Percentiles rank a stretch among this genome's conserved stretches.
Evolutionary conservation across 371 early-diverging fungal genomes (phyloP).

Genomic region (Entomophthora muscae): DNA sequence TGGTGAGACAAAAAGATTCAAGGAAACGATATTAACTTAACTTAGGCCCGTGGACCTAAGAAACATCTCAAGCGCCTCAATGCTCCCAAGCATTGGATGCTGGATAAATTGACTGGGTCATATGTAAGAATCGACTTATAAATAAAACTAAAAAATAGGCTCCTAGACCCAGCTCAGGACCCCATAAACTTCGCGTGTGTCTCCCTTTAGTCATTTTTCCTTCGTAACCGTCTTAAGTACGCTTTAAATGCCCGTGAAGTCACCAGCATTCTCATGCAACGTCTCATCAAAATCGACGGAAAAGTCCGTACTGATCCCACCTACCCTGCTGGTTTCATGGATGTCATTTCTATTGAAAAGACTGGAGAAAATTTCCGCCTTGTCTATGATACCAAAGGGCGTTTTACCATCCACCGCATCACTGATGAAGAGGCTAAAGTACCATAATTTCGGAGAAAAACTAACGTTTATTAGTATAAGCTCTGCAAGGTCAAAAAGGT

Average conservation of each 20-base stretch:
- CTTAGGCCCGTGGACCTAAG: slow-evolving; percentile 94
- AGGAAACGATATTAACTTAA: not conserved
- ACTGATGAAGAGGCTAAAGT: slow-evolving; percentile 92
- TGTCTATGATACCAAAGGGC: slow-evolving; percentile 97
- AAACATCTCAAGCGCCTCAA: slow-evolving; percentile 99
- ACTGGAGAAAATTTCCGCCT: slow-evolving; percentile 99
- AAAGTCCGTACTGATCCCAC: slow-evolving; percentile 97
- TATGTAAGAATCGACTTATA: slow-evolving; percentile 34
- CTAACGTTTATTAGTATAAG: slow-evolving; percentile 56
- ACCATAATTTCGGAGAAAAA: not conserved
- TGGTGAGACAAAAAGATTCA: not conserved
- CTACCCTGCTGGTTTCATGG: slow-evolving; percentile 99
- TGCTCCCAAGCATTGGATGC: slow-evolving; percentile 99
- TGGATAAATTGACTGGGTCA: slow-evolving; percentile 97
- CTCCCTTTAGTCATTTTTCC: slow-evolving; percentile 96
- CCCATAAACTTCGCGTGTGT: slow-evolving; percentile 98
- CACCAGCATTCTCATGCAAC: slow-evolving; percentile 89
- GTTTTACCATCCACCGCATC: slow-evolving; percentile 99
- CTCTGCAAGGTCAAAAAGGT: slow-evolving; percentile 96
- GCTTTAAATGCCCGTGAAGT: slow-evolving; percentile 97
- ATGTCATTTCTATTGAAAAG: slow-evolving; percentile 97
- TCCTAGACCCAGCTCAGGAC: slow-evolving; percentile 95
- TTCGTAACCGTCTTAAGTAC: slow-evolving; percentile 98
- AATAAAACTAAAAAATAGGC: slow-evolving; percentile 35
- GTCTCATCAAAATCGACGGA: slow-evolving; percentile 97